These are phyloP conservation scores for Fomitopsis serialis DNA, from an alignment of 768 basidiomycete genomes.

Conservation along the genomic window DNA sequence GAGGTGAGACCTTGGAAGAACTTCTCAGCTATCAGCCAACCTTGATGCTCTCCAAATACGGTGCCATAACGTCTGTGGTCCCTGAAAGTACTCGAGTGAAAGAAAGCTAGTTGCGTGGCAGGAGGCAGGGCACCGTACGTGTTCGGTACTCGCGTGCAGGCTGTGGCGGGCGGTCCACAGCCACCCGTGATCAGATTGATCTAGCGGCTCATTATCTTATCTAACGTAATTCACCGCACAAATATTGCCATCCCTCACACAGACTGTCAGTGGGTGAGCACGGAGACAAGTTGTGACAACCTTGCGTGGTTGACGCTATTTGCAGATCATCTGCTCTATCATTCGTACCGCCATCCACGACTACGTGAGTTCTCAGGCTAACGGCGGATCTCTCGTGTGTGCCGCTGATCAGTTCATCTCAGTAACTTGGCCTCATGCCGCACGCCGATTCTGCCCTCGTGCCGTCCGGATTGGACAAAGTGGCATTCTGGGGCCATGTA, in stretches of 20 bases:
- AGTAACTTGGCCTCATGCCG: conserved; percentile 43
- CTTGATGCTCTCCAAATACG: conserved; percentile 69
- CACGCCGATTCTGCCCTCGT: conserved; percentile 79
- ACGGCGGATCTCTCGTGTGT: neutral
- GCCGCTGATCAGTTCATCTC: neutral
- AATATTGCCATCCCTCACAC: conserved; percentile 6
- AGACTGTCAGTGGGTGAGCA: neutral
- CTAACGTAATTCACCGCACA: conserved; percentile 7
- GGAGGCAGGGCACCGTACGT: neutral
- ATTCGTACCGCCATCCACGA: too few species aligned
- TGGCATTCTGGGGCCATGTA: conserved; percentile 79
- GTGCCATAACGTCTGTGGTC: conserved; percentile 45
- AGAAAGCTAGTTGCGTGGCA: neutral
- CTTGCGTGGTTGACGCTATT: too few species aligned
- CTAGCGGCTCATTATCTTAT: conserved; percentile 8
- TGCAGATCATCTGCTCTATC: too few species aligned
- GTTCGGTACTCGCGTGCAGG: too few species aligned
- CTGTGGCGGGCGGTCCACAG: too few species aligned
- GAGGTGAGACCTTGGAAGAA: neutral
- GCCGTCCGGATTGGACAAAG: conserved; percentile 65
- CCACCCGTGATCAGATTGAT: neutral
- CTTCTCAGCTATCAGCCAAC: conserved; percentile 27
- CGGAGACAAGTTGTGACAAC: too few species aligned
- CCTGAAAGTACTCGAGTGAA: neutral
- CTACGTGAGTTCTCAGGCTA: too few species aligned